Evolutionary conservation across 768 basidiomycete species (phyloP), one percentile per base, ranked within the genome.

Genomic region (Leccinellum rugosiceps): DNA sequence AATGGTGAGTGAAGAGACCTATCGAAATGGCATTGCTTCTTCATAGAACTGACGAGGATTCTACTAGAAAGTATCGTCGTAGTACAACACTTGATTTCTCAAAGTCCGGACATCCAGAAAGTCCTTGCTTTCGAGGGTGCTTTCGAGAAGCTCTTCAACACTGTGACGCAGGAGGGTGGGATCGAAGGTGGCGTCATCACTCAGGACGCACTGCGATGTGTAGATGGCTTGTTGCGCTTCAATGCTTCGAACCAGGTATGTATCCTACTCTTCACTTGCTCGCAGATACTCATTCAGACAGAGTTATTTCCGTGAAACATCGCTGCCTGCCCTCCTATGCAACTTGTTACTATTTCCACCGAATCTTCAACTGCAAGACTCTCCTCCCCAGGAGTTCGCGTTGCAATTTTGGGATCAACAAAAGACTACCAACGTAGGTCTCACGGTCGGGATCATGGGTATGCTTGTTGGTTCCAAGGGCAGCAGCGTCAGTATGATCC

Each of bases 381-480:
- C 77, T 6, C 80, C 82, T n/a, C 90, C 87, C 1, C 92, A 97
- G 69, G 88, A 92, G 60, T 98, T 98, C 72, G 88, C 94, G 1
- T 75, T 98, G 46, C 97, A 99, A 69, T 94, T 94, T 72, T 99
- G 97, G 97, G 92, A 95, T 62, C 81, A 86, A 43, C 90, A 94
- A 70, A 99, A 98, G 72, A 74, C 81, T n/a, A 74, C 81, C 23
- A 98, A 97, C 66, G 84, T 87, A 1, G 79, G 82, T 0, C 74
- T 94, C n/a, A 83, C 92, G 8, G 76, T 98, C 3, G 86, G 86
- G 19, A 83, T 97, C 57, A 85, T 98, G 63, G 87, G 92, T 3
- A 90, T 95, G 78, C 82, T 98, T 9, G 80, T 94, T 32, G 80
- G 81, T n/a, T 82, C 82, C 41, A 89, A 90, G 68, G 86, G 86